Conservation (phyloP, 2,329 filamentous ascomycete species). For the Penicillium decumbens region DNA sequence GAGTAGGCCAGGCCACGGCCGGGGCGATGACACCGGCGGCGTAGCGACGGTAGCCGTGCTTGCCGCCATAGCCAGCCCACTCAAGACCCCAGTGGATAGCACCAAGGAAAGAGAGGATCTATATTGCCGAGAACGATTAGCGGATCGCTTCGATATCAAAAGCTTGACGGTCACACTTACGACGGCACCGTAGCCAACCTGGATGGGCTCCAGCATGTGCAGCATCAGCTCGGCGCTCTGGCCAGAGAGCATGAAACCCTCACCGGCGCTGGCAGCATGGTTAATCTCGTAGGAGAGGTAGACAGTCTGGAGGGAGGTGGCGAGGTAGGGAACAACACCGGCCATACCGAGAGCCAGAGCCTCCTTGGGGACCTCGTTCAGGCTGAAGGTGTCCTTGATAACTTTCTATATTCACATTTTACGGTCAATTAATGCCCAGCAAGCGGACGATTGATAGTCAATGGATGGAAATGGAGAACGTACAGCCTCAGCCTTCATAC, state of each 20-base stretch:
- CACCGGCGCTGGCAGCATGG: conserved; percentile 57
- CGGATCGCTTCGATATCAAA: not conserved
- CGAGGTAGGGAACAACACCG: conserved; percentile 79
- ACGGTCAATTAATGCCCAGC: not conserved
- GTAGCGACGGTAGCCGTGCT: conserved; percentile 73
- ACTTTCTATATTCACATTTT: conserved; percentile 47
- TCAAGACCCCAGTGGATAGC: conserved; percentile 93
- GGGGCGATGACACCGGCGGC: conserved; percentile 76
- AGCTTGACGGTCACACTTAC: conserved; percentile 45
- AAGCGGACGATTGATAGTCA: not conserved
- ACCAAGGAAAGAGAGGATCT: conserved; percentile 90
- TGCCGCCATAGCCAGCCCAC: conserved; percentile 64
- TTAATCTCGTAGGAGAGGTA: conserved; percentile 81
- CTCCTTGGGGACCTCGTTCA: conserved; percentile 62
- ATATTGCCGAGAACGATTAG: conserved; percentile 11
- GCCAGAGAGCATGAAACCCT: conserved; percentile 61
- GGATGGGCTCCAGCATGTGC: conserved; percentile 73
- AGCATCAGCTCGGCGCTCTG: conserved; percentile 69
- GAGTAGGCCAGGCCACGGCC: conserved; percentile 81
- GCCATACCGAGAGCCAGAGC: conserved; percentile 66
- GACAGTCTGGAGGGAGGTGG: conserved; percentile 75
- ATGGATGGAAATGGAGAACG: conserved; percentile 22
- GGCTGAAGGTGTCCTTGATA: conserved; percentile 65
- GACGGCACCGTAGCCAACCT: conserved; percentile 85
- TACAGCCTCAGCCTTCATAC: conserved; percentile 57